Evolutionary conservation across 768 basidiomycete genomes (phyloP), one percentile per base, ranked within the genome.

Genomic region (Mycena vitilis): DNA sequence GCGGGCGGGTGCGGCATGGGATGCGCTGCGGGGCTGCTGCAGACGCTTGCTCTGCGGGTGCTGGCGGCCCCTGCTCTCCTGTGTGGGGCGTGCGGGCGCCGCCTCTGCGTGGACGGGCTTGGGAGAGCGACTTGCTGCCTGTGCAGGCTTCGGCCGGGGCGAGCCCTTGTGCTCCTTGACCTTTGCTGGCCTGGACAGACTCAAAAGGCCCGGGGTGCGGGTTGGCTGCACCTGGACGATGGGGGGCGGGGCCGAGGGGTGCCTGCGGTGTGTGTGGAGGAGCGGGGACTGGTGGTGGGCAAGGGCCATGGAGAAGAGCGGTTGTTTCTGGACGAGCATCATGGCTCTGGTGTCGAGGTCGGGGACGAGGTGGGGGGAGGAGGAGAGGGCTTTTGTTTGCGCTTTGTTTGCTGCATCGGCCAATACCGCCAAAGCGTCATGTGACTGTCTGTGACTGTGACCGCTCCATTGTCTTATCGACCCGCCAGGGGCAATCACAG

Each of bases 181-280:
- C 79, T 79, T 52, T 49, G 71, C 60, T 15, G 88, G 89, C 82
- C 89, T 91, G 61, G 90, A 87, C 57, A 94, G 83, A 55, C 89
- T 86, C 59, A 94, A 85, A 11, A 94, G 84, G 75, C 92, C 92
- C 0, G 92, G 92, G 0, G 88, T 91, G 62, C 85, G 85, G 15
- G 92, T 92, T 4, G 92, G 88, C 76, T 91, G 90, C 5, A 91
- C 88, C 68, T 89, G 83, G 73, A 90, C 86, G 42, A 88, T 84
- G 18, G 40, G 62, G 0, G 88, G 60, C 0, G 89, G 89, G 0
- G 92, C 91, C 0, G 92, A 92, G 22, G 91, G 88, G 75, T 88
- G 87, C 61, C 92, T 84, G 68, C 87, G 83, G 77, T 92, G 91
- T 23, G 76, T 34, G 72, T 74, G 47, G 71, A 68, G 15, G 57